Percentiles rank a stretch among this genome's conserved stretches.
Evolutionary conservation across 2,329 filamentous ascomycete genomes (phyloP).

Genomic region (Xylaria sp.): DNA sequence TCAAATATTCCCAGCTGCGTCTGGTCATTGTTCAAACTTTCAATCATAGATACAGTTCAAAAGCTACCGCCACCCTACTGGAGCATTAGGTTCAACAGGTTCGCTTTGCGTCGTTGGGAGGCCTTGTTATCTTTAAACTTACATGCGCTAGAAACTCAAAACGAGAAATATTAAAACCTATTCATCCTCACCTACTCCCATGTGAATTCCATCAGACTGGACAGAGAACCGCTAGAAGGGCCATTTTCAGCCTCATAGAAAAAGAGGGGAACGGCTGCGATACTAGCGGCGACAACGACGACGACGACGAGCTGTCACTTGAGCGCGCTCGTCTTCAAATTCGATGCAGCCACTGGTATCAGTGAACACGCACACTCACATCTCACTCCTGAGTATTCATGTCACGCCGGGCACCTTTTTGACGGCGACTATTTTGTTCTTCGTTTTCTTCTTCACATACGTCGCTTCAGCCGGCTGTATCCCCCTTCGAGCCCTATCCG

Average conservation of each 20-base stretch:
- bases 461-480: constrained; percentile 46
- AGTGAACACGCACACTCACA: constrained; percentile 67
- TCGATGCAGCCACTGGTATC: constrained; percentile 65
- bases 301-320: constrained; percentile 12
- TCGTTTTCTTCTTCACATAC: constrained; percentile 59
- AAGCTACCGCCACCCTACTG: neutral
- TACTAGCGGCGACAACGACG: constrained; percentile 4
- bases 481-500: constrained; percentile 45
- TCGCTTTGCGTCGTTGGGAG: constrained; percentile 6
- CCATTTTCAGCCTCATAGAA: neutral
- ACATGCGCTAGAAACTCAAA: constrained; percentile 16
- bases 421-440: constrained; percentile 54
- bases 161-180: neutral
- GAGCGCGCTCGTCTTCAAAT: constrained; percentile 32
- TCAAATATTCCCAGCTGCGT: neutral
- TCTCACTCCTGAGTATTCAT: constrained; percentile 64
- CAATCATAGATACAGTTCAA: constrained; percentile 5
- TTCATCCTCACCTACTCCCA: neutral
- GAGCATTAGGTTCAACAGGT: constrained; percentile 1
- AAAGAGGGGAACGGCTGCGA: neutral
- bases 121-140: neutral
- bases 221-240: neutral
- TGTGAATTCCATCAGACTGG: neutral
- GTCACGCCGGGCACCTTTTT: constrained; percentile 65
- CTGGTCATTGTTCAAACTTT: neutral